Percentiles rank a stretch among this genome's conserved stretches.
Conservation (phyloP, 2,329 filamentous ascomycete species). For the Ascochyta fabae region DNA sequence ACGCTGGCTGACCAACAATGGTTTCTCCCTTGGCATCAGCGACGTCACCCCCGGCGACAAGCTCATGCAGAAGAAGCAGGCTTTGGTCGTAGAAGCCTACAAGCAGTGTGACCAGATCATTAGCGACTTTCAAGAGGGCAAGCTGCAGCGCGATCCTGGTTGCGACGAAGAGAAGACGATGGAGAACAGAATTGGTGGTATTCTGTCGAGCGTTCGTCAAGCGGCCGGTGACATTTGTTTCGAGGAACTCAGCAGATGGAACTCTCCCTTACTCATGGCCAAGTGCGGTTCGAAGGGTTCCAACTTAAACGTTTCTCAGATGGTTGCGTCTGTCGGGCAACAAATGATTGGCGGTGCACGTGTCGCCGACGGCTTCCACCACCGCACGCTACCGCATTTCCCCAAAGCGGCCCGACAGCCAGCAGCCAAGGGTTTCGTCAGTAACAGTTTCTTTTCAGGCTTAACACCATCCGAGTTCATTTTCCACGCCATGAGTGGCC, state of each 20-base stretch:
- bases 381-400: conserved; percentile 92
- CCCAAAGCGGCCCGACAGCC: conserved; percentile 90
- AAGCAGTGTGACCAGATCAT: conserved; percentile 83
- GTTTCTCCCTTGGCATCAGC: conserved; percentile 94
- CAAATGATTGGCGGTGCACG: conserved; percentile 95
- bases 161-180: conserved; percentile 91
- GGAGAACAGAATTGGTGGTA: conserved; percentile 88
- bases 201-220: conserved; percentile 89
- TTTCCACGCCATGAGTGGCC: conserved; percentile 97
- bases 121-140: conserved; percentile 77
- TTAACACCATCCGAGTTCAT: conserved; percentile 90
- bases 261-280: conserved; percentile 94
- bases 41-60: conserved; percentile 85
- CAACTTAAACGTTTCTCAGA: conserved; percentile 97
- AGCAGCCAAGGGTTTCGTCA: conserved; percentile 95
- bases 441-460: conserved; percentile 96
- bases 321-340: conserved; percentile 96
- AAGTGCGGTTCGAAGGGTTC: conserved; percentile 97
- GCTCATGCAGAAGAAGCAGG: conserved; percentile 75
- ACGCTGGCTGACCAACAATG: conserved; percentile 83
- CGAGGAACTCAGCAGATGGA: conserved; percentile 85
- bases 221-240: conserved; percentile 92
- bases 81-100: conserved; percentile 80
- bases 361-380: conserved; percentile 95
- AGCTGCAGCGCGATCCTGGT: conserved; percentile 83